Evolutionary conservation across 2,329 filamentous ascomycete species (phyloP).

Genomic region (Aphanoascus verrucosus): DNA sequence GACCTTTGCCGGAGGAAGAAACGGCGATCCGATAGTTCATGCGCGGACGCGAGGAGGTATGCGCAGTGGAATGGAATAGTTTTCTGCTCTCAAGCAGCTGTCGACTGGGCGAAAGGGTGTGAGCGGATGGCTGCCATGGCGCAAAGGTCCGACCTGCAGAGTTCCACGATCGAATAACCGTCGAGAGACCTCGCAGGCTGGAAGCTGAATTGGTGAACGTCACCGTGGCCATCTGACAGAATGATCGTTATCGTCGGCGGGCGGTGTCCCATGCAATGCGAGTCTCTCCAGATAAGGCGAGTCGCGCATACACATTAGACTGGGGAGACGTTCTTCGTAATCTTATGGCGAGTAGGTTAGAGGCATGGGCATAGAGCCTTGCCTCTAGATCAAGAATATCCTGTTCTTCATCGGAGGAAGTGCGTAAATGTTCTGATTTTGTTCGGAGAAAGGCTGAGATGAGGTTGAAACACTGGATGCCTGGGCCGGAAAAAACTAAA

Average conservation of each 20-base stretch:
- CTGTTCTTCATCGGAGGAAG: neutral
- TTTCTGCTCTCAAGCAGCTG: conserved; percentile 13
- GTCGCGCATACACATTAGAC: conserved; percentile 17
- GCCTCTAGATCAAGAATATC: conserved; percentile 8
- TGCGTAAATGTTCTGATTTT: no score
- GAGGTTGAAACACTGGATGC: neutral
- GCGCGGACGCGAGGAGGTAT: conserved; percentile 23
- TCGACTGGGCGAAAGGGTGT: conserved; percentile 6
- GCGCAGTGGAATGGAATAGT: conserved; percentile 24
- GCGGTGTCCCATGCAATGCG: conserved; percentile 17
- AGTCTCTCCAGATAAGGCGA: conserved; percentile 16
- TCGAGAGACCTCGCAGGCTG: conserved; percentile 19
- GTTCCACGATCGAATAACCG: conserved; percentile 8
- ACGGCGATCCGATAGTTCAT: conserved; percentile 62
- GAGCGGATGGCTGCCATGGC: conserved; percentile 9
- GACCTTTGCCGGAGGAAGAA: conserved; percentile 64
- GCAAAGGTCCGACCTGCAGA: conserved; percentile 8
- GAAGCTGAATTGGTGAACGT: conserved; percentile 22
- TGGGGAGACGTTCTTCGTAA: neutral
- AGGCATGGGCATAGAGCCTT: conserved; percentile 12
- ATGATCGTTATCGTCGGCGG: conserved; percentile 17
- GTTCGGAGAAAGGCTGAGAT: neutral
- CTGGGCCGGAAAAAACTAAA: conserved; percentile 4
- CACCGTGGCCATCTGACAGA: conserved; percentile 26
- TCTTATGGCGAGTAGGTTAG: conserved; percentile 2